Conservation (phyloP, 2,329 filamentous ascomycete genomes). For the Grosmannia huntii region DNA sequence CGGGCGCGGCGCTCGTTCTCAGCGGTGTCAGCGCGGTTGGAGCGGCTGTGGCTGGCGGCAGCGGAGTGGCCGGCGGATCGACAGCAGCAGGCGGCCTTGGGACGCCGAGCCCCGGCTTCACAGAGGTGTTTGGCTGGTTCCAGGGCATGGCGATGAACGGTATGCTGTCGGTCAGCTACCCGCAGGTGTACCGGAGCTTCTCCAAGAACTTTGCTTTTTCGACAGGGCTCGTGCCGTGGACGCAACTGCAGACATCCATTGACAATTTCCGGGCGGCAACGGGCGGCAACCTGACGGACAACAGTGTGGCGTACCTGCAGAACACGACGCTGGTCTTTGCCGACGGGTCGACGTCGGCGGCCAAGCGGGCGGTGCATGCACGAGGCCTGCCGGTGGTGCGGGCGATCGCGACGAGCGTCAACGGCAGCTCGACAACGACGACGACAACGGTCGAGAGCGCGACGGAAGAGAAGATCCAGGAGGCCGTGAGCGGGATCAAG, state of each 20-base stretch:
- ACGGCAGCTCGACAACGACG: conserved; percentile 14
- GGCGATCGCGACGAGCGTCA: conserved; percentile 33
- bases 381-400: conserved; percentile 24
- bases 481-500: conserved; percentile 61
- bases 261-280: conserved; percentile 70
- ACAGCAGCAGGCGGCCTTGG: conserved; percentile 40
- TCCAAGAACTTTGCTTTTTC: conserved; percentile 90
- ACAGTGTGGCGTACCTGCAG: conserved; percentile 61
- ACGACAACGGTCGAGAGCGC: conserved; percentile 14
- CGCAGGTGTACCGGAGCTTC: conserved; percentile 78
- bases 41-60: conserved; percentile 33
- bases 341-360: conserved; percentile 39
- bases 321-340: conserved; percentile 65
- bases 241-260: conserved; percentile 65
- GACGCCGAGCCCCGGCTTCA: conserved; percentile 69
- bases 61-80: background rate
- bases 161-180: conserved; percentile 87
- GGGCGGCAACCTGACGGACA: conserved; percentile 74
- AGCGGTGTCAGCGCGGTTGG: conserved; percentile 59
- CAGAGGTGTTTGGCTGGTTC: conserved; percentile 78
- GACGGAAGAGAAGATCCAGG: conserved; percentile 17
- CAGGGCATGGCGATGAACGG: conserved; percentile 91
- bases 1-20: conserved; percentile 67
- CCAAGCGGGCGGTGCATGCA: conserved; percentile 37
- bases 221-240: conserved; percentile 72